A percentile compares a stretch with the other conserved stretches of the same genome.
Conservation (phyloP, 1,284 basidiomycete genomes). For the Fereydounia khargensis region DNA sequence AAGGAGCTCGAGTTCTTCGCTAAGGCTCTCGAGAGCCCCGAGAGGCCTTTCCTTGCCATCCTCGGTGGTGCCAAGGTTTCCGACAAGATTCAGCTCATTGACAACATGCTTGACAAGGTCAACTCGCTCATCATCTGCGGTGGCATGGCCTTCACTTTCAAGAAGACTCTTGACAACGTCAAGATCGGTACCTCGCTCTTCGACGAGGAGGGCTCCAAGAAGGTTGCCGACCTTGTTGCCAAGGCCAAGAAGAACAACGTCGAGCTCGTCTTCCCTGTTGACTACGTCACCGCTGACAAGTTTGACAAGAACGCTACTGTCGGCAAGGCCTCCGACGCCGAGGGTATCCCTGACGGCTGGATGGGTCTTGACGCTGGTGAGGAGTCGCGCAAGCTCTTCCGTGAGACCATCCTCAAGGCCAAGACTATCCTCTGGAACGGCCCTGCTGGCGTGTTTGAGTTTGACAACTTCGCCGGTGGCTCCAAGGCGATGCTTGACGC, state of each 20-base stretch:
- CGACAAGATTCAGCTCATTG: conserved; percentile 97
- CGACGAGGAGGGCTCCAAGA: conserved; percentile 83
- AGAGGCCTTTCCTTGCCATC: conserved; percentile 94
- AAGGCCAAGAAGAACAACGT: conserved; percentile 93
- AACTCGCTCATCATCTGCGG: conserved; percentile 94
- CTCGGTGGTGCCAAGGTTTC: conserved; percentile 98
- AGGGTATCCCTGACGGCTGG: conserved; percentile 90
- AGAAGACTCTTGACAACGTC: conserved; percentile 84
- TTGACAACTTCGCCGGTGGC: conserved; percentile 82
- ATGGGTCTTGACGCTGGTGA: conserved; percentile 74
- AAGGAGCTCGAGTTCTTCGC: conserved; percentile 99
- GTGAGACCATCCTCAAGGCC: conserved; percentile 74
- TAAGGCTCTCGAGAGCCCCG: conserved; percentile 91
- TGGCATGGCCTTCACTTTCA: conserved; percentile 99
- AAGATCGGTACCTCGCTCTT: conserved; percentile 92
- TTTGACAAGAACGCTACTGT: conserved; percentile 87
- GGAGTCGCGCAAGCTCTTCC: conserved; percentile 78
- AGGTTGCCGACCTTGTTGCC: conserved; percentile 78
- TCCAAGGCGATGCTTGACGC: conserved; percentile 83
- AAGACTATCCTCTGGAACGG: conserved; percentile 99
- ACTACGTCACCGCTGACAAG: conserved; percentile 91
- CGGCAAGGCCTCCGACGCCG: conserved; percentile 71
- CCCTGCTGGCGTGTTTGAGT: conserved; percentile 96
- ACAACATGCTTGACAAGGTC: conserved; percentile 99
- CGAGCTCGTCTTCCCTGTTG: conserved; percentile 91